Evolutionary conservation across 257 asterid species (phyloP).

Genomic region (Scutellaria galericulata): DNA sequence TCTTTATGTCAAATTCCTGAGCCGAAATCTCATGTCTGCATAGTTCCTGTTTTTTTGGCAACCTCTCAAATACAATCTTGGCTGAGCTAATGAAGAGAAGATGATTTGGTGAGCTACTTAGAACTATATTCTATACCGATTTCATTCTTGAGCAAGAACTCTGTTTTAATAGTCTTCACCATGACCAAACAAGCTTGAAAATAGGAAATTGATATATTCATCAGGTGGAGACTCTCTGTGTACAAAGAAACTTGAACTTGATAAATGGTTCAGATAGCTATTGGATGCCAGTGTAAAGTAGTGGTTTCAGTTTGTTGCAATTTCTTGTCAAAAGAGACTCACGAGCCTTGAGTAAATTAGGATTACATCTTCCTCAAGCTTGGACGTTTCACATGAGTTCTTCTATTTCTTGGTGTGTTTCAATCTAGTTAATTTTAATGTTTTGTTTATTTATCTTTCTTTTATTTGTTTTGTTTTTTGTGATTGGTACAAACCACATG

Average conservation of each 20-base stretch:
- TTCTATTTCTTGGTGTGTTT: neutral
- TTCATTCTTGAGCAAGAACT: neutral
- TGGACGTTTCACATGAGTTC: neutral
- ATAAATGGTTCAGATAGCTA: neutral
- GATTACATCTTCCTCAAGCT: neutral
- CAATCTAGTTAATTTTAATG: neutral
- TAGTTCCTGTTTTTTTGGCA: neutral
- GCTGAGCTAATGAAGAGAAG: neutral
- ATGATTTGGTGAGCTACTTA: conserved; percentile 1
- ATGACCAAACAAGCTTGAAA: conserved; percentile 10
- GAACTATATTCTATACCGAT: neutral
- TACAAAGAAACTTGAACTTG: conserved; percentile 1
- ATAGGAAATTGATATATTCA: conserved; percentile 4
- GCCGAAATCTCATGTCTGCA: neutral
- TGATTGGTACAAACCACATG: no score
- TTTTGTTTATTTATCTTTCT: no score
- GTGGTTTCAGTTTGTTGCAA: neutral
- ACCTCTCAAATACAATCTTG: conserved; percentile 2
- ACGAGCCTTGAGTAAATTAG: neutral
- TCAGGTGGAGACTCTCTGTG: conserved; percentile 22
- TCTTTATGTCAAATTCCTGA: conserved; percentile 25
- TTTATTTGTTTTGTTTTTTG: no score
- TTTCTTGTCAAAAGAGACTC: neutral
- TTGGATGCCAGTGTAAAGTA: neutral
- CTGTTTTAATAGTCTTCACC: neutral